A percentile compares a stretch with the other conserved stretches of the same genome.
These are phyloP conservation scores for Drechslera avenae DNA, from an alignment of 2,329 filamentous ascomycete genomes.

Conservation along the genomic window DNA sequence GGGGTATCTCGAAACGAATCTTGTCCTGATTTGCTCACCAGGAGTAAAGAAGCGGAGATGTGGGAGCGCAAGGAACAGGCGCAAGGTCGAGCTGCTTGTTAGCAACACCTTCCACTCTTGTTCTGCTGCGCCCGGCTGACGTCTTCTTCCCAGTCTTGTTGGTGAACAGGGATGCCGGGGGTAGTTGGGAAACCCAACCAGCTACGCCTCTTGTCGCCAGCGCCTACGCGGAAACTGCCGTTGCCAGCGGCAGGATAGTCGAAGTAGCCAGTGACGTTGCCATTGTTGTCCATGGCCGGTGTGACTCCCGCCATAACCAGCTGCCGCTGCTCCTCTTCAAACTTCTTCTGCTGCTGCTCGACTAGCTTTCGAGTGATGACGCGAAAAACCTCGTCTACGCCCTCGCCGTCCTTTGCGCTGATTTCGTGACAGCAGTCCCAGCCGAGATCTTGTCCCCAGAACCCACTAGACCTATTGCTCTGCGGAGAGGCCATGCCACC, in stretches of 20 bases:
- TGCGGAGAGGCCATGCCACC: conserved; percentile 54
- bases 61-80: too few species aligned
- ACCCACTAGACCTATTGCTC: conserved; percentile 67
- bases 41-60: too few species aligned
- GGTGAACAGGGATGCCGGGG: conserved; percentile 40
- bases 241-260: conserved; percentile 55
- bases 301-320: conserved; percentile 52
- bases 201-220: conserved; percentile 67
- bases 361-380: conserved; percentile 84
- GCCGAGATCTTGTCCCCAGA: conserved; percentile 90
- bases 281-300: conserved; percentile 47
- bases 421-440: conserved; percentile 99
- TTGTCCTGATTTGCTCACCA: too few species aligned
- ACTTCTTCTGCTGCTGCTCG: conserved; percentile 68
- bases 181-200: conserved; percentile 67
- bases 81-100: not conserved
- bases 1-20: too few species aligned
- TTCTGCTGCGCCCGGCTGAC: conserved; percentile 37
- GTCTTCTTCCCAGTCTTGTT: conserved; percentile 44
- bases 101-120: conserved; percentile 47
- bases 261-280: conserved; percentile 53
- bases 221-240: conserved; percentile 64
- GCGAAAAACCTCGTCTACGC: conserved; percentile 94
- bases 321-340: conserved; percentile 57
- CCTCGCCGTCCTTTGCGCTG: conserved; percentile 89